Conservation (phyloP, 108 stramenopile genomes). For the Discostella pseudostelligera region DNA sequence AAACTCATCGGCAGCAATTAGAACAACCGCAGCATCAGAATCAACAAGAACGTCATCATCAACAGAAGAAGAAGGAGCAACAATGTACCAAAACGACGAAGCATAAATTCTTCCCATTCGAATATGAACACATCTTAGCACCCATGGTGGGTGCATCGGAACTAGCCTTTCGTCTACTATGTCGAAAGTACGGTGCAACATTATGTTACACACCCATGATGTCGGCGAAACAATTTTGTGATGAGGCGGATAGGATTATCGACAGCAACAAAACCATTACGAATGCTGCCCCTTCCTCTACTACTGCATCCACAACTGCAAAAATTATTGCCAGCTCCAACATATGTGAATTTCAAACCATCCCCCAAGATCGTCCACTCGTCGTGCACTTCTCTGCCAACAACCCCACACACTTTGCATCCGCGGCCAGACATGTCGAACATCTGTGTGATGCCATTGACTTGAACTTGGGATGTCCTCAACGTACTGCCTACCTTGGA, state of each 20-base stretch:
- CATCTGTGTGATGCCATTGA: conserved; percentile 86
- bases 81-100: background rate
- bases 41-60: background rate
- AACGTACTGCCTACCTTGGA: conserved; percentile 88
- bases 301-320: conserved; percentile 15
- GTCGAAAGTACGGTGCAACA: conserved; percentile 92
- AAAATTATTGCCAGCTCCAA: conserved; percentile 24
- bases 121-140: conserved; percentile 75
- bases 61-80: conserved; percentile 9
- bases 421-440: conserved; percentile 59
- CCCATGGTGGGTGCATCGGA: conserved; percentile 98
- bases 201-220: conserved; percentile 96
- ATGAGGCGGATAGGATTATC: conserved; percentile 25
- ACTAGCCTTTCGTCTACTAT: conserved; percentile 88
- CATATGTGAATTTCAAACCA: conserved; percentile 77
- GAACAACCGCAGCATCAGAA: conserved; percentile 6
- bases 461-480: conserved; percentile 93
- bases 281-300: background rate
- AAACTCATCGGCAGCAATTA: too few relatives aligned
- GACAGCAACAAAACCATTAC: background rate
- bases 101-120: conserved; percentile 41
- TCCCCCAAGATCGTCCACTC: conserved; percentile 85
- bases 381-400: conserved; percentile 91
- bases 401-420: conserved; percentile 70
- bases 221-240: conserved; percentile 3